Percentiles rank a stretch among this genome's conserved stretches.
Evolutionary conservation across 805 yeast species (phyloP).

Genomic region (Candida nanaspora): DNA sequence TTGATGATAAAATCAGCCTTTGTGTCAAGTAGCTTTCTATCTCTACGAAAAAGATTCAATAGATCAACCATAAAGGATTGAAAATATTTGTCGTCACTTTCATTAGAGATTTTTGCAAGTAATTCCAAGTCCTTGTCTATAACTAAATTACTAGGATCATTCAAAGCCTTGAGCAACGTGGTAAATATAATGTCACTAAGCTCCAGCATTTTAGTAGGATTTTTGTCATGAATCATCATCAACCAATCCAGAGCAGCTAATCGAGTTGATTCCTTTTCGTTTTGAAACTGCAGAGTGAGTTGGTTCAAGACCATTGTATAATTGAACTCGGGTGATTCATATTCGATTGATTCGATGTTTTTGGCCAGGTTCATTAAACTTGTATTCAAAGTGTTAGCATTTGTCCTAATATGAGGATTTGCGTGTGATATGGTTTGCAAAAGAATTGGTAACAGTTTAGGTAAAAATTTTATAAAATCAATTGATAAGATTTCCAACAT

Average conservation of each 20-base stretch:
- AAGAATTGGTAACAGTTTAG: constrained; percentile 65
- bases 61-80: constrained; percentile 68
- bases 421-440: constrained; percentile 55
- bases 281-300: constrained; percentile 62
- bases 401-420: constrained; percentile 40
- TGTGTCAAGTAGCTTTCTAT: constrained; percentile 55
- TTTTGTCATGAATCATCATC: constrained; percentile 66
- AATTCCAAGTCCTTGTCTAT: constrained; percentile 66
- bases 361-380: constrained; percentile 46
- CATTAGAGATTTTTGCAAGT: constrained; percentile 63
- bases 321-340: constrained; percentile 31
- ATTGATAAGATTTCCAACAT: constrained; percentile 67
- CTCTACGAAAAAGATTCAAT: constrained; percentile 61
- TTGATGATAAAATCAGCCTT: constrained; percentile 80
- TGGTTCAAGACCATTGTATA: constrained; percentile 60
- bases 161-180: constrained; percentile 65
- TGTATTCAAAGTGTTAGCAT: constrained; percentile 50
- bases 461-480: constrained; percentile 66
- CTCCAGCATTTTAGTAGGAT: constrained; percentile 48
- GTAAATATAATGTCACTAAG: constrained; percentile 62
- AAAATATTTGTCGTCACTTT: constrained; percentile 70
- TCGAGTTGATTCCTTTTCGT: constrained; percentile 74
- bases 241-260: constrained; percentile 89
- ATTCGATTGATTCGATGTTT: constrained; percentile 30
- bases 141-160: constrained; percentile 68